Evolutionary conservation across 179 eudicot genomes (phyloP).

Genomic region (Silene vulgaris): DNA sequence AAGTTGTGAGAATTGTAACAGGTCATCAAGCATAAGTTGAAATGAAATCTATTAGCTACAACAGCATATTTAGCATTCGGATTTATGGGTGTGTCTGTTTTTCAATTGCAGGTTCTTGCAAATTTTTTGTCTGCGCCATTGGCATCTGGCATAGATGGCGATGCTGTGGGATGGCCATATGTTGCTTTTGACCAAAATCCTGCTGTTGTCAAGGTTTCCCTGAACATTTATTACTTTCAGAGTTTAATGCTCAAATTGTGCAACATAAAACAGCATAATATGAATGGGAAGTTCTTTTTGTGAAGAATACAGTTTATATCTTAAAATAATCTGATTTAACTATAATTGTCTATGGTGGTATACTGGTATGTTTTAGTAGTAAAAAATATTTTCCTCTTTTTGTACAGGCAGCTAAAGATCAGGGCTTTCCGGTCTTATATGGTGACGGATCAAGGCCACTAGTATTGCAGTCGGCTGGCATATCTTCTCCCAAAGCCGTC

Average conservation of each 20-base stretch:
- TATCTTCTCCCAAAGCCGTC: constrained; percentile 87
- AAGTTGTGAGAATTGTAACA: background rate
- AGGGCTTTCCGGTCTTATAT: constrained; percentile 77
- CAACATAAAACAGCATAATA: background rate
- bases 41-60: constrained; percentile 5
- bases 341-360: background rate
- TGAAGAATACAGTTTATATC: too few species aligned
- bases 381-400: background rate
- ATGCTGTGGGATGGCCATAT: constrained; percentile 68
- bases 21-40: constrained; percentile 7
- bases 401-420: constrained; percentile 66
- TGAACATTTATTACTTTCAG: background rate
- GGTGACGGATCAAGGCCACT: constrained; percentile 95
- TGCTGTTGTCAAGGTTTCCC: constrained; percentile 75
- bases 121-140: constrained; percentile 80
- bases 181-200: constrained; percentile 92
- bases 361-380: background rate
- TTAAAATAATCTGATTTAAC: background rate
- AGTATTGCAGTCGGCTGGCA: constrained; percentile 88
- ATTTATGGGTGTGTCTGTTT: constrained; percentile 12
- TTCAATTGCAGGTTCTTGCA: constrained; percentile 72
- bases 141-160: constrained; percentile 61
- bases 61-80: constrained; percentile 7
- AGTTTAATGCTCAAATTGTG: background rate
- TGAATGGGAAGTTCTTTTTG: too few species aligned